Evolutionary conservation across 1,284 basidiomycete genomes (phyloP).

Genomic region (Trichosporon sp.): DNA sequence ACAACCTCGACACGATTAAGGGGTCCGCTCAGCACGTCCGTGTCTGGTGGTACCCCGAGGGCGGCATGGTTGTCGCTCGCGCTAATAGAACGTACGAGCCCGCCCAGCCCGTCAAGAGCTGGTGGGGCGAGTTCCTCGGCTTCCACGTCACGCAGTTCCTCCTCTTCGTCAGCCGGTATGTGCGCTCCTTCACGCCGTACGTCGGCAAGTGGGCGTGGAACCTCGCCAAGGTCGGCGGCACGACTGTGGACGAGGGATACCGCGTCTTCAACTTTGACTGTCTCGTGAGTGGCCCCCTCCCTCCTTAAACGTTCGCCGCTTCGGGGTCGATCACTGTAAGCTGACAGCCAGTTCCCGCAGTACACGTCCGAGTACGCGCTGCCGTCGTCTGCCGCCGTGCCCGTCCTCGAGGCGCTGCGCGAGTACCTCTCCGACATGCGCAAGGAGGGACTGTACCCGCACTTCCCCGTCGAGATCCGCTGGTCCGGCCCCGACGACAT

Average conservation of each 20-base stretch:
- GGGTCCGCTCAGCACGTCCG: conserved; percentile 78
- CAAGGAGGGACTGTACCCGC: conserved; percentile 71
- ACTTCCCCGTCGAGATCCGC: conserved; percentile 92
- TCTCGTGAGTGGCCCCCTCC: conserved; percentile 38
- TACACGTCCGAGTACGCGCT: conserved; percentile 93
- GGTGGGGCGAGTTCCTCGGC: conserved; percentile 69
- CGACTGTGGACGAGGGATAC: conserved; percentile 69
- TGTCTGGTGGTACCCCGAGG: conserved; percentile 94
- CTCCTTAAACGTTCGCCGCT: too few relatives aligned
- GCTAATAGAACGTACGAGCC: conserved; percentile 73
- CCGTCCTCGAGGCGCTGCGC: conserved; percentile 5
- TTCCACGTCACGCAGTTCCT: conserved; percentile 78
- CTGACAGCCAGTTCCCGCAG: conserved; percentile 69
- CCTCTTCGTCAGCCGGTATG: conserved; percentile 63
- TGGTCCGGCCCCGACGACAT: conserved; percentile 88
- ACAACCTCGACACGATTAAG: conserved; percentile 62
- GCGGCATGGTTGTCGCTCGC: conserved; percentile 71
- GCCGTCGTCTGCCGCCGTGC: conserved; percentile 54
- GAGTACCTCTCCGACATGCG: conserved; percentile 5
- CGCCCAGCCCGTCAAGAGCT: conserved; percentile 57
- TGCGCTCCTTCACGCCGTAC: conserved; percentile 50
- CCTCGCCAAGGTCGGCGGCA: conserved; percentile 45
- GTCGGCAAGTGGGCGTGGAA: conserved; percentile 56
- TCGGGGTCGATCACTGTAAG: too few relatives aligned
- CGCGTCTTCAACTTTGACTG: conserved; percentile 79